These are phyloP conservation scores for Tylopilus sp. DNA, from an alignment of 1,284 basidiomycete species.

Conservation along the genomic window DNA sequence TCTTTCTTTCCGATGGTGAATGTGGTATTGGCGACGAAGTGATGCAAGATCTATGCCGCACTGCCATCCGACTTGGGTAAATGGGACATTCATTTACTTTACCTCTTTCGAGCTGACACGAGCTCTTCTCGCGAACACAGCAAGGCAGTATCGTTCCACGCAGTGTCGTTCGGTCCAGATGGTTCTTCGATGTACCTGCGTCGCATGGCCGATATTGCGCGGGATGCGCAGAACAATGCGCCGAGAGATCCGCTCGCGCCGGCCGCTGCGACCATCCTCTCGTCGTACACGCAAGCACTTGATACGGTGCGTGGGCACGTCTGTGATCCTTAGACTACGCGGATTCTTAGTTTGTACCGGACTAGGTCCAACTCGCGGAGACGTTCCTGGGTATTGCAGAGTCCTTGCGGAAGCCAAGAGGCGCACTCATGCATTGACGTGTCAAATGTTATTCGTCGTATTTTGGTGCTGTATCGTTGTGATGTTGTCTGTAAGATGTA, in stretches of 20 bases:
- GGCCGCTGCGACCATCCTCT: slow-evolving; percentile 37
- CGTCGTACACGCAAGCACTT: slow-evolving; percentile 50
- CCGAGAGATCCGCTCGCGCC: slow-evolving; percentile 44
- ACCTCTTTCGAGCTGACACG: not conserved
- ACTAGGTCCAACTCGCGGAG: slow-evolving; percentile 50
- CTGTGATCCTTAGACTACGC: not conserved
- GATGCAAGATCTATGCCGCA: slow-evolving; percentile 45
- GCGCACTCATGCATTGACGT: slow-evolving; percentile 39
- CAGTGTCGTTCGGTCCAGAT: slow-evolving; percentile 52
- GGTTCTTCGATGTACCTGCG: slow-evolving; percentile 35
- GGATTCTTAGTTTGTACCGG: not conserved
- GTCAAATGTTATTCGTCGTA: not conserved
- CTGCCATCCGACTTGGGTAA: slow-evolving; percentile 48
- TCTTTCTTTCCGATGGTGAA: slow-evolving; percentile 61
- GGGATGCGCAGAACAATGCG: slow-evolving; percentile 44
- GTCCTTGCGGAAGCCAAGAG: slow-evolving; percentile 53
- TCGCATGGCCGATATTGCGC: slow-evolving; percentile 51
- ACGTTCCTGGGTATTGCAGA: slow-evolving; percentile 62
- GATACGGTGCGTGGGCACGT: slow-evolving; percentile 43
- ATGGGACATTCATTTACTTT: not conserved
- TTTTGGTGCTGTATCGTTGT: not conserved
- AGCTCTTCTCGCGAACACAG: slow-evolving; percentile 27
- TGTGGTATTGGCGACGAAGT: slow-evolving; percentile 38
- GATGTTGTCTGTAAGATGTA: too few species aligned
- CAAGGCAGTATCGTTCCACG: slow-evolving; percentile 54